Evolutionary conservation across 441 rosid species (phyloP), one percentile per base, ranked within the genome.

Genomic region (Aquilaria agallochum): DNA sequence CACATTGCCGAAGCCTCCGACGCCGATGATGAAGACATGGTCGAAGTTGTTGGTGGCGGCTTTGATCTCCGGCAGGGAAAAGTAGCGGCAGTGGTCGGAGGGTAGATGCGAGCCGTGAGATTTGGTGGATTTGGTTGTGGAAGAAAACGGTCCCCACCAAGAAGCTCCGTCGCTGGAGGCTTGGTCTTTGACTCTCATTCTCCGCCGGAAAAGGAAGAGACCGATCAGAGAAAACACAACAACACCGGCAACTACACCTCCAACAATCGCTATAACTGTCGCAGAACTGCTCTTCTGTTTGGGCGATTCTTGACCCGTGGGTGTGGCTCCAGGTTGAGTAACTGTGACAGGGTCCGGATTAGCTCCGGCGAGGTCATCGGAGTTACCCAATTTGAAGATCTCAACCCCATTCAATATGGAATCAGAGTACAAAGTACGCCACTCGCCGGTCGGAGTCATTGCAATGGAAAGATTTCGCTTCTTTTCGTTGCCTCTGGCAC

Each of bases 1-100:
- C 3, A 87, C 90, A 1, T 70, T 50, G 8, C 91, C 95, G 20
- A 83, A 85, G 27, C 91, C 89, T 2, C 91, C 89, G 0, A 31
- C 59, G 5, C 95, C 94, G 2, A 87, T 56, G 2, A 82, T 58
- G 32, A 77, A 74, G 2, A 63, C 56, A 2, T 63, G 51, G 10
- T 80, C 81, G 51, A 84, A 84, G 67, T 72, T 32, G 42, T 74
- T 59, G 10, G 94, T 87, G 10, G 88, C 90, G 1, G 70, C 55
- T 65, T 50, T 76, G 66, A 88, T 81, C 60, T 88, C 86, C 0
- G 31, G 48, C 5, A 85, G 55, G 0, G 95, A 67, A 60, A 85
- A 78, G n/a, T 63, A 56, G n/a, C 79, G 81, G 50, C 88, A 87
- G 7, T 68, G 72, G 58, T 76, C 71, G 0, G 79, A 72, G 0